These are phyloP conservation scores for Moesziomyces sp. DNA, from an alignment of 1,284 basidiomycete species.

Conservation along the genomic window DNA sequence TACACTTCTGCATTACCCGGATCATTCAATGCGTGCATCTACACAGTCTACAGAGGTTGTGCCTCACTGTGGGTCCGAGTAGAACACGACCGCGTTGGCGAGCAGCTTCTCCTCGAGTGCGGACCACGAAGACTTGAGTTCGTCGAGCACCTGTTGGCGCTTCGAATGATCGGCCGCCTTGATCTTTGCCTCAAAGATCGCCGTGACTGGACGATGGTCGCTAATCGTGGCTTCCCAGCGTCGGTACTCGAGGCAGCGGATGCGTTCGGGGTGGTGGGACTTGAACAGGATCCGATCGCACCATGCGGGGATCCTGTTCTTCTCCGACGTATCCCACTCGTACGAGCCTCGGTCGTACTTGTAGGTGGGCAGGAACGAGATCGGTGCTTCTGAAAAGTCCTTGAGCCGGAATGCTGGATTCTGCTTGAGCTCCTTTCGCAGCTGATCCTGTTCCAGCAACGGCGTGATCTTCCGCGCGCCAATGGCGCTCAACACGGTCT, in stretches of 20 bases:
- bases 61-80: conserved; percentile 26
- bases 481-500: conserved; percentile 79
- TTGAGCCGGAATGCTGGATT: conserved; percentile 88
- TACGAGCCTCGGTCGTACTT: conserved; percentile 84
- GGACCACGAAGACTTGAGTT: conserved; percentile 20
- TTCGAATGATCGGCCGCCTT: conserved; percentile 34
- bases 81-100: conserved; percentile 6
- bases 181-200: conserved; percentile 41
- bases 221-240: conserved; percentile 65
- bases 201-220: conserved; percentile 67
- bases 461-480: conserved; percentile 75
- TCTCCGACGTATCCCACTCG: conserved; percentile 88
- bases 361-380: conserved; percentile 78
- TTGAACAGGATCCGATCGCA: conserved; percentile 89
- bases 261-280: conserved; percentile 76
- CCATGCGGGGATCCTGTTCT: conserved; percentile 90
- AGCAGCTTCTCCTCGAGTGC: conserved; percentile 21
- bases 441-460: conserved; percentile 85
- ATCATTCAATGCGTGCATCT: no score
- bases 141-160: conserved; percentile 17
- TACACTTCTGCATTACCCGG: no score
- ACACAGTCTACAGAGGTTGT: not conserved
- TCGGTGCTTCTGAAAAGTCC: conserved; percentile 79
- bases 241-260: conserved; percentile 56
- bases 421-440: conserved; percentile 83